phyloP scores from a whole-genome alignment of 306 rosid genomes.

The Quercus wislizeni region DNA sequence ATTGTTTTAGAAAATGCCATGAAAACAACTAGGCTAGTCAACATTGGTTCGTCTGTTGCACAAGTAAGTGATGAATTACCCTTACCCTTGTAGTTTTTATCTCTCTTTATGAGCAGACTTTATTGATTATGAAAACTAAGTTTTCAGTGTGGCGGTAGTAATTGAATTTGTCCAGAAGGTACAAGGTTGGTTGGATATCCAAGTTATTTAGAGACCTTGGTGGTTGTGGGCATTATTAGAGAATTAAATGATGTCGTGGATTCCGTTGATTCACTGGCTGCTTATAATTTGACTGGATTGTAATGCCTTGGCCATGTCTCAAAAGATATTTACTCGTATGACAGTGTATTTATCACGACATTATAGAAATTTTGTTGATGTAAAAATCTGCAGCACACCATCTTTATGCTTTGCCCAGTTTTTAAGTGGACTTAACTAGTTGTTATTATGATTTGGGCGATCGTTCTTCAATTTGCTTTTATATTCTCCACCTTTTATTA shows the following conservation, averaged over 20 bases:
- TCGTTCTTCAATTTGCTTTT: background rate
- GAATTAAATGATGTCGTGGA: background rate
- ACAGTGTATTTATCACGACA: background rate
- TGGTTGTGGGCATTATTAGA: background rate
- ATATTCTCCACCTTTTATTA: slow-evolving; percentile 5
- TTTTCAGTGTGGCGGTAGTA: background rate
- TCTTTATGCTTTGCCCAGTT: background rate
- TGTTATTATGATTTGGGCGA: background rate
- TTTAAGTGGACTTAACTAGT: background rate
- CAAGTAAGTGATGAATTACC: background rate
- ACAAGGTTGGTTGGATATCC: background rate
- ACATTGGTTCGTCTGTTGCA: slow-evolving; percentile 6
- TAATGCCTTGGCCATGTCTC: background rate
- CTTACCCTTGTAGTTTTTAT: background rate
- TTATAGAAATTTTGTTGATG: background rate
- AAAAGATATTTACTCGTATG: background rate
- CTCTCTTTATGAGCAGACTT: background rate
- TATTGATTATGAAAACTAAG: background rate
- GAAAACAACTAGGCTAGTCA: background rate
- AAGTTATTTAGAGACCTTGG: background rate
- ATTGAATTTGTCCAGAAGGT: background rate
- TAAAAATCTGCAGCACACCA: background rate
- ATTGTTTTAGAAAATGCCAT: background rate
- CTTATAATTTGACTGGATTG: background rate
- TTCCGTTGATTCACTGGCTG: background rate